Conservation (phyloP, 345 rosid genomes). For the Camelina hispida region DNA sequence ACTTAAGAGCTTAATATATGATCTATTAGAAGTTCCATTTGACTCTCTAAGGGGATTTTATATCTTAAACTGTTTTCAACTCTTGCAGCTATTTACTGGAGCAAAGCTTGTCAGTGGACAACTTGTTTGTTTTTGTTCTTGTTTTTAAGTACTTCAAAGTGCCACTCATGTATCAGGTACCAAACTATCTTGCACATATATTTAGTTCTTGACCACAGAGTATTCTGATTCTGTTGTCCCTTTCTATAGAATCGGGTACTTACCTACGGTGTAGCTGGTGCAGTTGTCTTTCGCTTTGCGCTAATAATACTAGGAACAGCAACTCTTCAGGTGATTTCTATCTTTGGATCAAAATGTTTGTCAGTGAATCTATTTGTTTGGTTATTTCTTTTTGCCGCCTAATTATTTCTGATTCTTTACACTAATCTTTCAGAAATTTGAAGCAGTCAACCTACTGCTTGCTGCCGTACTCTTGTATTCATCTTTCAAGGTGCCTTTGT, state of each 20-base stretch:
- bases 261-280: conserved; percentile 91
- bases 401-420: conserved; percentile 21
- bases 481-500: conserved; percentile 69
- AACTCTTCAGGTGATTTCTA: conserved; percentile 77
- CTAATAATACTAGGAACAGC: conserved; percentile 88
- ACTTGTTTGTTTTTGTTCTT: conserved; percentile 91
- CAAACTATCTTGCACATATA: conserved; percentile 12
- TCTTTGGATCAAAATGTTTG: conserved; percentile 11
- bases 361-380: background rate
- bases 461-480: conserved; percentile 86
- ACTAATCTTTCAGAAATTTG: conserved; percentile 66
- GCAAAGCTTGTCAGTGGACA: conserved; percentile 98
- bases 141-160: conserved; percentile 95
- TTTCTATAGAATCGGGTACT: conserved; percentile 73
- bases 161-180: conserved; percentile 85
- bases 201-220: conserved; percentile 24
- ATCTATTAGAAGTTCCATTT: background rate
- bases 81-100: conserved; percentile 85
- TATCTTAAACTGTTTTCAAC: background rate
- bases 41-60: background rate
- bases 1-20: conserved; percentile 18
- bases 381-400: background rate
- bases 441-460: conserved; percentile 78
- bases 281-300: conserved; percentile 73
- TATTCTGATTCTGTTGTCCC: conserved; percentile 11